Percentiles rank a stretch among this genome's conserved stretches.
phyloP scores from a whole-genome alignment of 345 rosid species.

The Citrus hindsii region DNA sequence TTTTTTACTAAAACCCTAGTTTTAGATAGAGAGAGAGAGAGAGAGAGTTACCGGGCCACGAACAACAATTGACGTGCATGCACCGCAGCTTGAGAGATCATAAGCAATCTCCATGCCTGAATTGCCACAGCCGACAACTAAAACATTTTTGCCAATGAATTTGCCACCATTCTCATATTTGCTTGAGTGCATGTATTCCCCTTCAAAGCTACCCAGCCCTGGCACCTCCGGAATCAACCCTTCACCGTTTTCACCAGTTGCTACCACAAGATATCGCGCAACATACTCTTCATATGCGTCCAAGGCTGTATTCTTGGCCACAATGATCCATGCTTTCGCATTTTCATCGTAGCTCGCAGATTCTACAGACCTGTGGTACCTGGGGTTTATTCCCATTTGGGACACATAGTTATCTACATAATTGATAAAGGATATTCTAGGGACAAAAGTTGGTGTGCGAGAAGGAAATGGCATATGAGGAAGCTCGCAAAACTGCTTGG shows the following conservation, averaged over 20 bases:
- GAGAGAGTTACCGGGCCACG: slow-evolving; percentile 35
- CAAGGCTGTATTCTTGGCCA: slow-evolving; percentile 9
- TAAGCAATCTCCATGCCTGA: slow-evolving; percentile 69
- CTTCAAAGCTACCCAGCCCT: slow-evolving; percentile 37
- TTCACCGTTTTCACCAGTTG: slow-evolving; percentile 47
- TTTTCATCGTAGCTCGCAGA: slow-evolving; percentile 18
- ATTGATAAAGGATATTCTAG: slow-evolving; percentile 30
- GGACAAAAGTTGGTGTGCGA: slow-evolving; percentile 35
- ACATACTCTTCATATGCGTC: slow-evolving; percentile 20
- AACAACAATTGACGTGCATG: slow-evolving; percentile 36
- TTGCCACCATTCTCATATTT: slow-evolving; percentile 29
- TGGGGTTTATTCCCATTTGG: slow-evolving; percentile 27
- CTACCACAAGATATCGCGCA: slow-evolving; percentile 43
- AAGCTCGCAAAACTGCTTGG: slow-evolving; percentile 49
- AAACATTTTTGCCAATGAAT: slow-evolving; percentile 26
- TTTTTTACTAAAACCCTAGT: background rate
- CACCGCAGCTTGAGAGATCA: slow-evolving; percentile 37
- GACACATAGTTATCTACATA: slow-evolving; percentile 52
- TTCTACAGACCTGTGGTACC: slow-evolving; percentile 25
- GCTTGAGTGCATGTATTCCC: slow-evolving; percentile 44
- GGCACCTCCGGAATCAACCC: slow-evolving; percentile 33
- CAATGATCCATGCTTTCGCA: slow-evolving; percentile 26
- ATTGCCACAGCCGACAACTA: slow-evolving; percentile 66
- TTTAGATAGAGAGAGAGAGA: background rate
- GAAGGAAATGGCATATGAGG: slow-evolving; percentile 45